phyloP scores from a whole-genome alignment of 495 filamentous ascomycete genomes.

The Sabuloglossum arenarium region DNA sequence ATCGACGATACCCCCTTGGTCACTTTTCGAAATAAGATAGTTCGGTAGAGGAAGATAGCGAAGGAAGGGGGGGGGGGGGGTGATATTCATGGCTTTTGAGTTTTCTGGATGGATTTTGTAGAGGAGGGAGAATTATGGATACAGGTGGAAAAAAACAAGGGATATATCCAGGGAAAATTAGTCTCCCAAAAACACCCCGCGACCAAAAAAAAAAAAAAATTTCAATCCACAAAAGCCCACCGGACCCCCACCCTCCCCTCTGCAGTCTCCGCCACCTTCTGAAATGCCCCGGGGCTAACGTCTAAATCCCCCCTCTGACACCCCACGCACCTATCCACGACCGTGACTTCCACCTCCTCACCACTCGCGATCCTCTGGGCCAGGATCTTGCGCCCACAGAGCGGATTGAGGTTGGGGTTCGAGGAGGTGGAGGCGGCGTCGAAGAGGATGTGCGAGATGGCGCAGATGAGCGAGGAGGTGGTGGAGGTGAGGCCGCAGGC shows the following conservation, averaged over 20 bases:
- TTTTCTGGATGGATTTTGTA: too few relatives aligned
- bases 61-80: too few relatives aligned
- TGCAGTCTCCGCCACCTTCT: neutral
- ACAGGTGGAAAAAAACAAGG: too few relatives aligned
- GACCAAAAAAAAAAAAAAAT: too few relatives aligned
- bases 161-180: too few relatives aligned
- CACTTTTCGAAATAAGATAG: too few relatives aligned
- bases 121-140: too few relatives aligned
- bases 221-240: neutral
- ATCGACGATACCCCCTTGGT: too few relatives aligned
- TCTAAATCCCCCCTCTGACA: neutral
- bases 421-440: neutral
- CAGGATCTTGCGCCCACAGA: neutral
- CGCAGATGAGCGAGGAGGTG: neutral
- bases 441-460: neutral
- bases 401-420: neutral
- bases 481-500: conserved; percentile 18
- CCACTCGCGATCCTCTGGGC: neutral
- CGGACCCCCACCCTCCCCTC: neutral
- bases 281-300: neutral
- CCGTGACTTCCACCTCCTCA: neutral
- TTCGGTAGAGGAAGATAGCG: too few relatives aligned
- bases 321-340: conserved; percentile 1
- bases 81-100: too few relatives aligned
- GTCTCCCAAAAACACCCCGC: too few relatives aligned